A percentile compares a stretch with the other conserved stretches of the same genome.
These are phyloP conservation scores for Saccharomyces hybrid DNA, from an alignment of 1,139 yeast genomes.

Conservation along the genomic window DNA sequence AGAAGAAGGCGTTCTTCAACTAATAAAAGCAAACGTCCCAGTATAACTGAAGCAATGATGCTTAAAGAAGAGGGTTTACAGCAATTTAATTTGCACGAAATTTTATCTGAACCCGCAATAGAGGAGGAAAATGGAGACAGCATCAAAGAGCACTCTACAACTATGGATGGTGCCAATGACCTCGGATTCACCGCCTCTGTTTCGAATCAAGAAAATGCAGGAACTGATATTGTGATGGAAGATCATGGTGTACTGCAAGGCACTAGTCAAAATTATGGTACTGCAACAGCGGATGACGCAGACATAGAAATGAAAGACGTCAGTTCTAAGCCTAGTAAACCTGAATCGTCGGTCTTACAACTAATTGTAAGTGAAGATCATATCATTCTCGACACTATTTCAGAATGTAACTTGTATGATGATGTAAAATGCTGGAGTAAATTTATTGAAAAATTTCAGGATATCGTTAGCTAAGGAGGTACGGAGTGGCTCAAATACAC, in stretches of 20 bases:
- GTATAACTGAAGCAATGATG: conserved; percentile 26
- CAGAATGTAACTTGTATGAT: conserved; percentile 24
- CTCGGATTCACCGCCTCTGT: conserved; percentile 1
- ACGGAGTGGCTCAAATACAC: neutral
- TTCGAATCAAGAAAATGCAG: neutral
- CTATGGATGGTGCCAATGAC: neutral
- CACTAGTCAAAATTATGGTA: conserved; percentile 5
- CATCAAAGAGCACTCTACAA: neutral
- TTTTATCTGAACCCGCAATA: conserved; percentile 22
- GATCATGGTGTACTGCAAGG: conserved; percentile 3
- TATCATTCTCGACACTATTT: conserved; percentile 15
- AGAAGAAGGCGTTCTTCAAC: conserved; percentile 24
- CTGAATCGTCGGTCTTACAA: conserved; percentile 6
- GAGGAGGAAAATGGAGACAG: conserved; percentile 12
- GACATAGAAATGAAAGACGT: conserved; percentile 2
- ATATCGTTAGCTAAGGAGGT: conserved; percentile 2
- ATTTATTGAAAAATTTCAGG: conserved; percentile 12
- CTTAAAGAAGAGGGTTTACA: conserved; percentile 30
- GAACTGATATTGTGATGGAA: conserved; percentile 4
- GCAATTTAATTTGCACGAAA: conserved; percentile 29
- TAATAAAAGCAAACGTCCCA: conserved; percentile 24
- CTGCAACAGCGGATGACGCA: conserved; percentile 5
- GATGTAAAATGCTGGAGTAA: conserved; percentile 17
- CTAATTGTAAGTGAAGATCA: conserved; percentile 27
- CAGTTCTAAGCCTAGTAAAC: conserved; percentile 5